phyloP scores from a whole-genome alignment of 2,329 filamentous ascomycete species.

The Diaporthe nobilis region DNA sequence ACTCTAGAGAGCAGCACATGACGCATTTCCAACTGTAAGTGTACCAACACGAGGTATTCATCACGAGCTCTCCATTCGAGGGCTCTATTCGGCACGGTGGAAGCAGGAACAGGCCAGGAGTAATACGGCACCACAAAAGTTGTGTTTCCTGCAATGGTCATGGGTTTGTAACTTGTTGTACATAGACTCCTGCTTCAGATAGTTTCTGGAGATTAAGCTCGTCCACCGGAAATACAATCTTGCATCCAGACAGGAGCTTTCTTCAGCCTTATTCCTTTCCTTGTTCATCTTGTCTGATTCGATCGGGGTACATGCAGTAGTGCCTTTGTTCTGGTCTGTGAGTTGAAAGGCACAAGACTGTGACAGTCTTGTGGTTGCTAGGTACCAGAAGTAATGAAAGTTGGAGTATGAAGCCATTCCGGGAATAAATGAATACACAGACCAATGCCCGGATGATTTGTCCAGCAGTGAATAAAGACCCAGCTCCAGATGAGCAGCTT shows the following conservation, averaged over 20 bases:
- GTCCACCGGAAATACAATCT: conserved; percentile 3
- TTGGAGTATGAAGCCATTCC: background rate
- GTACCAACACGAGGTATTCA: conserved; percentile 30
- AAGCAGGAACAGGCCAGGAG: conserved; percentile 15
- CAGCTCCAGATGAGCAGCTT: background rate
- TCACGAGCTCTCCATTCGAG: background rate
- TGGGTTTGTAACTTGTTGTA: conserved; percentile 39
- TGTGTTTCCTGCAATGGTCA: background rate
- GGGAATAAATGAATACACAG: background rate
- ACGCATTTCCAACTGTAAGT: conserved; percentile 32
- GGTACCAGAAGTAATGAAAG: background rate
- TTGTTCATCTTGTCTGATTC: background rate
- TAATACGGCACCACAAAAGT: conserved; percentile 24
- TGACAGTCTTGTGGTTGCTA: background rate
- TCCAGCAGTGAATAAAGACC: background rate
- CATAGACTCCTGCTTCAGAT: conserved; percentile 44
- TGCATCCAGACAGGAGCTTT: background rate
- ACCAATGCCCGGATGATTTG: background rate
- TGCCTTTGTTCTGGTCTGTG: background rate
- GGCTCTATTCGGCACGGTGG: background rate
- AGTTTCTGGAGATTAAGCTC: background rate
- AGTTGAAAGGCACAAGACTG: background rate
- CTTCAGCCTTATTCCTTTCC: background rate
- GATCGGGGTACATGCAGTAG: background rate
- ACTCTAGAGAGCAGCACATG: conserved; percentile 29